Base-by-base conservation (phyloP, 495 filamentous ascomycete species). In the Parmelia sp. region DNA sequence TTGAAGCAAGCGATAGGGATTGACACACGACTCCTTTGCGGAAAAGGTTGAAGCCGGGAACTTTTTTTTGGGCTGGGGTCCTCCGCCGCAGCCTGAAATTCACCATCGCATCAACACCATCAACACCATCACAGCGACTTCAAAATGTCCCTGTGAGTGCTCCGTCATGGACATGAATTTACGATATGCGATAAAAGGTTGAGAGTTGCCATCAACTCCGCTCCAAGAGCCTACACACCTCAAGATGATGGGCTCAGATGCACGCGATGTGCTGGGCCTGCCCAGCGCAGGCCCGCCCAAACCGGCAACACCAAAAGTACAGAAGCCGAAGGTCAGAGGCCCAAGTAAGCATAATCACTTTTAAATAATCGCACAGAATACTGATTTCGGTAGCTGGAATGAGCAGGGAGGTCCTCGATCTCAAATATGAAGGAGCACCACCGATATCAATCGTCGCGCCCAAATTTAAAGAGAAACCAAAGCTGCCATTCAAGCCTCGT, bases 201-300 rank as follows among this genome's bases (percentile, higher is more conserved):
- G 2, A 2, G 19, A 2, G 6, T 55, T 23, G 2, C 45, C n/a
- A 53, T 57, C 61, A 15, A 3, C 17, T n/a, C 15, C 17, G 23
- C 15, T 44, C 11, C 12, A 35, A 27, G 27, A 58, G 25, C 11
- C 36, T 10, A 23, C 21, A 21, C 40, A 29, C 33, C 19, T 49
- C 73, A 78, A 63, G 69, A 92, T 90, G 87, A 83, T 88, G 70
- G 80, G 79, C 69, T 90, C 90, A 55, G 91, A 96, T 82, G 86
- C 94, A 63, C 90, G 89, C 76, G 91, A 96, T 76, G 90, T 96
- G 74, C 87, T 96, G 75, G 69, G 67, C 25, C 79, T 95, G 71
- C 86, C 90, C 59, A 81, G 78, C 62, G 80, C 88, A 70, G 84
- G 83, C 66, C 77, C 83, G 66, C 77, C 83, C 47, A 79, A 82